Percentiles rank a stretch among this genome's conserved stretches.
phyloP scores from a whole-genome alignment of 192 early-diverging fungal species.

The Martensiomyces pterosporus region DNA sequence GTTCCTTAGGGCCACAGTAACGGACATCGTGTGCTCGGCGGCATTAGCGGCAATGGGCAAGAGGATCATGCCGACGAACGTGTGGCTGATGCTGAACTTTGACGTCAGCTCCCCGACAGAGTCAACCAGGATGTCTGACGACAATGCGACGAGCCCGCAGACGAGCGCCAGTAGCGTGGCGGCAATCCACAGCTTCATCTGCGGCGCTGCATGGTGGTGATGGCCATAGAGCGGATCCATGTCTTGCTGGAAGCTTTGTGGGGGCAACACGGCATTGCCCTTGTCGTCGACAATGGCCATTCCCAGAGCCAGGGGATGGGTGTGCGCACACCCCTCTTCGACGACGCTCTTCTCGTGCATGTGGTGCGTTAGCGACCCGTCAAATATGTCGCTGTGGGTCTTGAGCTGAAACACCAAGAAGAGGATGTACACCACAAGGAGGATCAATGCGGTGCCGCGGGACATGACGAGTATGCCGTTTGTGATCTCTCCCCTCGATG shows the following conservation, averaged over 20 bases:
- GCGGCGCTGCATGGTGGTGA: slow-evolving; percentile 39
- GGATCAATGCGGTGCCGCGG: slow-evolving; percentile 64
- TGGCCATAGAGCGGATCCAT: slow-evolving; percentile 4
- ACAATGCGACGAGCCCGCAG: slow-evolving; percentile 69
- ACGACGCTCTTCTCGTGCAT: slow-evolving; percentile 33
- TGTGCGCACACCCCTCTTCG: slow-evolving; percentile 41
- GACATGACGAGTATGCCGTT: slow-evolving; percentile 57
- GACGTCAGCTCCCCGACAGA: slow-evolving; percentile 53
- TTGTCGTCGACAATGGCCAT: not conserved
- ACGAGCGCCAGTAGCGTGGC: slow-evolving; percentile 54
- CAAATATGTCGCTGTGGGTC: slow-evolving; percentile 63
- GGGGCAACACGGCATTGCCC: not conserved
- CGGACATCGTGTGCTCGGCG: slow-evolving; percentile 80
- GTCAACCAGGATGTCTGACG: slow-evolving; percentile 77
- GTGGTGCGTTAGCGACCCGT: slow-evolving; percentile 29
- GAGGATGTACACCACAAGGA: slow-evolving; percentile 63
- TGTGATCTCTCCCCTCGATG: slow-evolving; percentile 41
- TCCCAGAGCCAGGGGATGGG: not conserved
- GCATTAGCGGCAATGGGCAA: slow-evolving; percentile 88
- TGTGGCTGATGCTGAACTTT: slow-evolving; percentile 63
- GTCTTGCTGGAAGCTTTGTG: too few species aligned
- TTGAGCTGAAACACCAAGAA: slow-evolving; percentile 83
- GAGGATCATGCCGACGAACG: slow-evolving; percentile 90
- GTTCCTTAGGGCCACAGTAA: slow-evolving; percentile 80
- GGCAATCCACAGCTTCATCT: slow-evolving; percentile 57